phyloP scores from a whole-genome alignment of 1,284 basidiomycete genomes.

The Rhodotorula sp. region DNA sequence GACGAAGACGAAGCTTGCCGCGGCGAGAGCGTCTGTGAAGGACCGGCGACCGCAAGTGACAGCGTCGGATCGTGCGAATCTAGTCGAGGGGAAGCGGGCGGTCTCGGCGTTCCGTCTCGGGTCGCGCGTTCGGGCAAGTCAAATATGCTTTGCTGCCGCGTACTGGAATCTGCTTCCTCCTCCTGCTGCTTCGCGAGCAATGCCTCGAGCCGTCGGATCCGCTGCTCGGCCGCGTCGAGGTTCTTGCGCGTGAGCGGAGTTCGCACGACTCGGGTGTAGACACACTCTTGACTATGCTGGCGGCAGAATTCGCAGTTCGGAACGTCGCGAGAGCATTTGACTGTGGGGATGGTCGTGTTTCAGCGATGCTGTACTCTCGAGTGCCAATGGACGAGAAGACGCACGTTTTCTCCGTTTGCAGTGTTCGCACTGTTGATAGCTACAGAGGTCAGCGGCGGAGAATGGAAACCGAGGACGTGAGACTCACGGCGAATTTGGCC shows the following conservation, averaged over 20 bases:
- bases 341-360: background rate
- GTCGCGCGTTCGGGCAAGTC: background rate
- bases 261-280: constrained; percentile 12
- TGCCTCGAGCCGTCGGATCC: constrained; percentile 32
- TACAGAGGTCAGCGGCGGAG: background rate
- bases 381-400: constrained; percentile 11
- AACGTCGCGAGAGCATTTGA: constrained; percentile 4
- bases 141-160: background rate
- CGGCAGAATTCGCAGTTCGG: constrained; percentile 15
- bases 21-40: no score
- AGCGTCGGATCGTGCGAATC: no score
- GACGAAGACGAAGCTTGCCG: no score
- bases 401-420: constrained; percentile 41
- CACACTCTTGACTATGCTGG: constrained; percentile 5
- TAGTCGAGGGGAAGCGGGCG: no score
- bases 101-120: no score
- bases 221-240: constrained; percentile 37
- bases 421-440: constrained; percentile 34
- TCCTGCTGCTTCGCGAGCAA: constrained; percentile 15
- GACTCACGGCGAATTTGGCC: constrained; percentile 13
- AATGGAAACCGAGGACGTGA: no score
- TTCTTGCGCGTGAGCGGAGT: constrained; percentile 30
- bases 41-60: no score
- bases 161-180: background rate
- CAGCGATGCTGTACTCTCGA: background rate